Percentiles rank a stretch among this genome's conserved stretches.
Conservation (phyloP, 2,329 filamentous ascomycete species). For the Phoma sp. region DNA sequence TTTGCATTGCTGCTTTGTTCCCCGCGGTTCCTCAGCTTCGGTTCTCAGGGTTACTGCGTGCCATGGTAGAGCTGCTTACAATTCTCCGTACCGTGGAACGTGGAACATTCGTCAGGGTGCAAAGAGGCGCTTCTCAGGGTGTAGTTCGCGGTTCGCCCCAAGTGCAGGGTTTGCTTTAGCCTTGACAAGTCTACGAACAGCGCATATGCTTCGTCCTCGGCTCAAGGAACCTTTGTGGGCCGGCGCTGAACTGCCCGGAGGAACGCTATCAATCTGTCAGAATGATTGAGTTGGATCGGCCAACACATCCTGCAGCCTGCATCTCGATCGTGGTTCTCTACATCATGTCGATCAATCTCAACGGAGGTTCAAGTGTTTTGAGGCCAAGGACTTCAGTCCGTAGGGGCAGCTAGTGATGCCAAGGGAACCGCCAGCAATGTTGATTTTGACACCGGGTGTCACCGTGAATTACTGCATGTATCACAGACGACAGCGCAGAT, state of each 20-base stretch:
- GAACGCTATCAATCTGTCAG: constrained; percentile 5
- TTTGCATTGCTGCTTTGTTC: neutral
- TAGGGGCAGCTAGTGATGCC: neutral
- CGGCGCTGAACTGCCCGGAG: neutral
- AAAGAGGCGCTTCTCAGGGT: no score
- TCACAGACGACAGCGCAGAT: neutral
- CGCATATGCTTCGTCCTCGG: neutral
- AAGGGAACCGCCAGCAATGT: neutral
- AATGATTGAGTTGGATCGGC: constrained; percentile 1
- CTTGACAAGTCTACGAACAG: neutral
- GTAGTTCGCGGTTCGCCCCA: no score
- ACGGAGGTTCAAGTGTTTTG: neutral
- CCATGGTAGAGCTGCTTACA: constrained; percentile 18
- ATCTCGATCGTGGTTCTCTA: neutral
- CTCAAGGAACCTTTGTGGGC: neutral
- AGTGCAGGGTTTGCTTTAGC: neutral
- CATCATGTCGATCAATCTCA: constrained; percentile 8
- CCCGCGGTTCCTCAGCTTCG: constrained; percentile 6
- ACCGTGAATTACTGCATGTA: neutral
- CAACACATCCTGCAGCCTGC: constrained; percentile 14
- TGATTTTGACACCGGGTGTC: neutral
- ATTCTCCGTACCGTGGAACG: no score
- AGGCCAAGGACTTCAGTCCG: constrained; percentile 2
- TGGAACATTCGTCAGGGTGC: no score
- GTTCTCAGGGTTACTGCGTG: constrained; percentile 1